Evolutionary conservation across 257 asterid genomes (phyloP).

Genomic region (Echites panduratus): DNA sequence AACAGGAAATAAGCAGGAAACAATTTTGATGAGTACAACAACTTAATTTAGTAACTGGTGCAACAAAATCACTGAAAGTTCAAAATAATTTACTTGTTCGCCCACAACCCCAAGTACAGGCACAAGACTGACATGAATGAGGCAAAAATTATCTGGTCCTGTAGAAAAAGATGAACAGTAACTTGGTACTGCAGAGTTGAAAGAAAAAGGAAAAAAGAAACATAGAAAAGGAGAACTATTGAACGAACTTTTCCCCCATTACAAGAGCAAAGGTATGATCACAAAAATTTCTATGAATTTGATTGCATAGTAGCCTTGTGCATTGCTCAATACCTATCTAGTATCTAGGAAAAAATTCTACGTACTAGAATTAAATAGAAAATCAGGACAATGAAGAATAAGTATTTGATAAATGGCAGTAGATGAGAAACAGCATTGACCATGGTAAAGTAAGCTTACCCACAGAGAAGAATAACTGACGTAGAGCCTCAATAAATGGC

Average conservation of each 20-base stretch:
- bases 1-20: background rate
- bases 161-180: conserved; percentile 14
- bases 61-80: conserved; percentile 1
- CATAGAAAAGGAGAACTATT: background rate
- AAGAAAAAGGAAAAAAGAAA: background rate
- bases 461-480: conserved; percentile 80
- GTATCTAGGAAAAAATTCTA: background rate
- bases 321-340: background rate
- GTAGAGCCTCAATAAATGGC: conserved; percentile 97
- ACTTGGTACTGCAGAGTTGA: background rate
- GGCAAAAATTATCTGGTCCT: conserved; percentile 89
- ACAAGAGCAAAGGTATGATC: background rate
- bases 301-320: background rate
- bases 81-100: conserved; percentile 70
- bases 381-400: background rate
- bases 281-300: background rate
- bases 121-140: conserved; percentile 94
- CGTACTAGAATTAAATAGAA: background rate
- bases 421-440: background rate
- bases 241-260: background rate
- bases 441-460: conserved; percentile 40
- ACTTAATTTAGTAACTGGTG: background rate
- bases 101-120: conserved; percentile 97
- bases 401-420: background rate
- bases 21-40: background rate